These are phyloP conservation scores for Fraxinus excelsior DNA, from an alignment of 257 asterid species.

Conservation along the genomic window DNA sequence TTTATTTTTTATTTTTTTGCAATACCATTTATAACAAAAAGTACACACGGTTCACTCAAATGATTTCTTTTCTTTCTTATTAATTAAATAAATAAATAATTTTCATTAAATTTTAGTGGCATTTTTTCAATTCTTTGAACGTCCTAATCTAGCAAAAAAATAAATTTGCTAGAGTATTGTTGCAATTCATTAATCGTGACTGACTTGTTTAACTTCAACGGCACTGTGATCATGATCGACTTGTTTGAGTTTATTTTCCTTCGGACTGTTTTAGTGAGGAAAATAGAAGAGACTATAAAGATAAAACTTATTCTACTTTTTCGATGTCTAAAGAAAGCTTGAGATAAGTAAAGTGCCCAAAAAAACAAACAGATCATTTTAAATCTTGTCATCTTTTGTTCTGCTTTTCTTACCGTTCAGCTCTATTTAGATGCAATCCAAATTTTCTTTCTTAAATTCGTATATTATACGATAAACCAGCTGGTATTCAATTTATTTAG, in stretches of 20 bases:
- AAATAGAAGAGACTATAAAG: neutral
- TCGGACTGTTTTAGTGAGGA: neutral
- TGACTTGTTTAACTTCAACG: neutral
- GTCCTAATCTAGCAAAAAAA: neutral
- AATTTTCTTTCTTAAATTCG: neutral
- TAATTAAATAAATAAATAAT: too few relatives aligned
- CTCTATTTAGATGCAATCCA: neutral
- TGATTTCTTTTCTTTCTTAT: too few relatives aligned
- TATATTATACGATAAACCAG: too few relatives aligned
- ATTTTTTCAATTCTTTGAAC: neutral
- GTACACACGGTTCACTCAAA: neutral
- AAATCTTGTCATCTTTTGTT: neutral
- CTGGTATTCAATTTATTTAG: too few relatives aligned
- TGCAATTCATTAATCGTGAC: neutral
- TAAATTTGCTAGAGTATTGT: neutral
- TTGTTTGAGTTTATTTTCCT: neutral
- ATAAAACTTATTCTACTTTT: neutral
- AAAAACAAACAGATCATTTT: neutral
- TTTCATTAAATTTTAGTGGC: neutral
- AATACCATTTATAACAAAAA: neutral
- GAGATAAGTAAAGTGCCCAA: neutral
- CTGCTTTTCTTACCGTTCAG: neutral
- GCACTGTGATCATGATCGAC: neutral
- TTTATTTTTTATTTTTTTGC: too few relatives aligned
- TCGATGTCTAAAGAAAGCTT: neutral